Evolutionary conservation across 148 eudicot genomes (phyloP).

Genomic region (Polygonum aviculare): DNA sequence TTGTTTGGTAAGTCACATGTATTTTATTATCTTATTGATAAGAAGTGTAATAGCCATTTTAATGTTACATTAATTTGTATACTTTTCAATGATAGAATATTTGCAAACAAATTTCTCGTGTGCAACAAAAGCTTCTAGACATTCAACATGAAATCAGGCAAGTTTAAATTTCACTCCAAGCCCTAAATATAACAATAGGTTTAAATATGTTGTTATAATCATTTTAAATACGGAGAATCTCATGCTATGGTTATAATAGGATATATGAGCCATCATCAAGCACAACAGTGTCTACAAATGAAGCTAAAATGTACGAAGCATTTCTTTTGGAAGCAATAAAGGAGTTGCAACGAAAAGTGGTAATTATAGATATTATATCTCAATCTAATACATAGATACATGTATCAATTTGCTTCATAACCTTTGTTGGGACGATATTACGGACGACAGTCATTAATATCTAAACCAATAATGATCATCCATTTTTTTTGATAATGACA

Average conservation of each 20-base stretch:
- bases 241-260: not conserved
- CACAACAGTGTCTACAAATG: not conserved
- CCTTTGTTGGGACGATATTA: too few species aligned
- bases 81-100: not conserved
- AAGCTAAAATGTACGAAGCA: not conserved
- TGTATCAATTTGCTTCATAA: too few species aligned
- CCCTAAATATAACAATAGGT: not conserved
- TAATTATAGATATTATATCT: not conserved
- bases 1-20: not conserved
- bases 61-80: not conserved
- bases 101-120: not conserved
- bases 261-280: not conserved
- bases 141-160: not conserved
- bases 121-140: not conserved
- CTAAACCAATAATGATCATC: too few species aligned
- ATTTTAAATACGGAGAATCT: not conserved
- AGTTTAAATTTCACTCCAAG: not conserved
- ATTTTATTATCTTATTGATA: too few species aligned
- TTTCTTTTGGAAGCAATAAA: not conserved
- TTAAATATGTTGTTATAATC: too few species aligned
- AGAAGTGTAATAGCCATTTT: too few species aligned
- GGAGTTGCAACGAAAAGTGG: not conserved
- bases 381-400: too few species aligned
- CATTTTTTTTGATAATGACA: too few species aligned
- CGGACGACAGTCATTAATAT: too few species aligned